Conservation (phyloP, 1,284 basidiomycete species). For the Cryptococcus amylolentus region DNA sequence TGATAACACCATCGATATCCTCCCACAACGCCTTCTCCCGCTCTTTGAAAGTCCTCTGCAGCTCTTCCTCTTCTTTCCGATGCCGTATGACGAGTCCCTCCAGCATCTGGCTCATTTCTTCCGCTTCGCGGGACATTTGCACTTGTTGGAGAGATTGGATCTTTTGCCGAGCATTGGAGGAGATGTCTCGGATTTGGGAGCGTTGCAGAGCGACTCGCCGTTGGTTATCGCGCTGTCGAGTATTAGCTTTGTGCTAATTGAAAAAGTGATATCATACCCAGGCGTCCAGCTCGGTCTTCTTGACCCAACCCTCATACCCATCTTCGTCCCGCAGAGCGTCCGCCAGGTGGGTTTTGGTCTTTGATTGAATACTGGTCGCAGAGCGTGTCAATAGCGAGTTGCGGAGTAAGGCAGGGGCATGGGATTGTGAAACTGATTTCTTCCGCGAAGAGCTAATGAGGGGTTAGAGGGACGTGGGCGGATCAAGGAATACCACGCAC, state of each 20-base stretch:
- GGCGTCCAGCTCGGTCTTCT: slow-evolving; percentile 34
- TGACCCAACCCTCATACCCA: slow-evolving; percentile 30
- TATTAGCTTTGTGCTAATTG: neutral
- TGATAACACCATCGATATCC: slow-evolving; percentile 41
- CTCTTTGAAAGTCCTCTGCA: slow-evolving; percentile 26
- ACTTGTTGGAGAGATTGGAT: slow-evolving; percentile 12
- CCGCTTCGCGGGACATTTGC: slow-evolving; percentile 22
- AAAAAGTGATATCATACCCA: slow-evolving; percentile 20
- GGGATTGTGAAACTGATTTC: neutral
- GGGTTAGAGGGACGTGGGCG: neutral
- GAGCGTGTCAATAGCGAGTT: neutral
- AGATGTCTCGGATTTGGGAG: slow-evolving; percentile 19
- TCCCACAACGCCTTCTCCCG: slow-evolving; percentile 39
- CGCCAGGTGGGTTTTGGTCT: slow-evolving; percentile 1
- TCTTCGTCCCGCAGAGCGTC: slow-evolving; percentile 24
- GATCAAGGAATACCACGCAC: neutral
- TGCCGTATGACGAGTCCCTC: slow-evolving; percentile 33
- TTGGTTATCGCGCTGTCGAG: slow-evolving; percentile 23
- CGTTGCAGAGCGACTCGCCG: slow-evolving; percentile 16
- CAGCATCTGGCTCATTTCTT: slow-evolving; percentile 34
- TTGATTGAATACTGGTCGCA: neutral
- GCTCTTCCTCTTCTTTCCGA: slow-evolving; percentile 32
- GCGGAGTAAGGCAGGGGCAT: neutral
- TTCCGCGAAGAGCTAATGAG: neutral
- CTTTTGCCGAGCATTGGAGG: slow-evolving; percentile 21